These are phyloP conservation scores for Pyricularia sp. DNA, from an alignment of 2,329 filamentous ascomycete species.

Conservation along the genomic window DNA sequence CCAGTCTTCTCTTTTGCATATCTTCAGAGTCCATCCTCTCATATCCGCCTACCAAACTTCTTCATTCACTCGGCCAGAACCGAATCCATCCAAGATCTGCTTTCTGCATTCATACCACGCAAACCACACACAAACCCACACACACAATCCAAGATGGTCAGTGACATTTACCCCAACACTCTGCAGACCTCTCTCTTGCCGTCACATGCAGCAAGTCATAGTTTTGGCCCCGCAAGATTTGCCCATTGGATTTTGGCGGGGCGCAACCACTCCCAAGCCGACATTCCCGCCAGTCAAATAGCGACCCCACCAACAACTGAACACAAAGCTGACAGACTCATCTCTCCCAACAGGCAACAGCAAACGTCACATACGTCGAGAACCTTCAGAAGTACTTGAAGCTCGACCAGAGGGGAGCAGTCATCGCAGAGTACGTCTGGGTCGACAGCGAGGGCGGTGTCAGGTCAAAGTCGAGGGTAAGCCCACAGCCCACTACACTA, in stretches of 20 bases:
- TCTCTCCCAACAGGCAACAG: background rate
- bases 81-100: background rate
- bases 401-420: constrained; percentile 78
- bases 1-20: background rate
- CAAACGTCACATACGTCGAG: background rate
- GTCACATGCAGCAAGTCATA: background rate
- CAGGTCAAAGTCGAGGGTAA: constrained; percentile 93
- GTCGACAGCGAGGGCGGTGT: constrained; percentile 75
- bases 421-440: constrained; percentile 73
- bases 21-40: background rate
- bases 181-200: background rate
- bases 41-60: background rate
- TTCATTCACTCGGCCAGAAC: background rate
- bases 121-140: background rate
- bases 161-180: background rate
- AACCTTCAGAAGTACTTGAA: constrained; percentile 62
- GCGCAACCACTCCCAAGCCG: background rate
- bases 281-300: background rate
- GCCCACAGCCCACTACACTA: constrained; percentile 21
- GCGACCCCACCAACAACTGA: background rate
- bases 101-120: background rate
- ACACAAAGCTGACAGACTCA: background rate
- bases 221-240: background rate
- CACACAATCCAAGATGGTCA: background rate
- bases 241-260: background rate